These are phyloP conservation scores for Silybum marianum DNA, from an alignment of 129 eudicot genomes.

Conservation along the genomic window DNA sequence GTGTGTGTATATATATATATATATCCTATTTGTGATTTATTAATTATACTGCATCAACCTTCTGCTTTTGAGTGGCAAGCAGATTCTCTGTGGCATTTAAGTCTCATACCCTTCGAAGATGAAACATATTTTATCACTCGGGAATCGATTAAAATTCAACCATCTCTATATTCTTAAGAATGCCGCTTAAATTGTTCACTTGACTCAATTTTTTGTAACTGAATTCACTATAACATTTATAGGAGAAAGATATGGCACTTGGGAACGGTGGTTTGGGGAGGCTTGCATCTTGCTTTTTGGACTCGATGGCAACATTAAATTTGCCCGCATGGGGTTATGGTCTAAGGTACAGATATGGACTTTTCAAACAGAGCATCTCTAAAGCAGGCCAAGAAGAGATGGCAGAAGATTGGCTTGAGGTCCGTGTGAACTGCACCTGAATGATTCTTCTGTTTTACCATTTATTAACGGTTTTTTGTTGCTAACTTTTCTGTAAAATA, in stretches of 20 bases:
- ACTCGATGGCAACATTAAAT: constrained; percentile 97
- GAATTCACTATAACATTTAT: constrained; percentile 9
- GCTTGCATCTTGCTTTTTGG: constrained; percentile 98
- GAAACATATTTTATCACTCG: not conserved
- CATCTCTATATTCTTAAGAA: not conserved
- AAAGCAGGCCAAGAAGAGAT: constrained; percentile 89
- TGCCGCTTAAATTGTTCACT: not conserved
- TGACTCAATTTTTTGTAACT: not conserved
- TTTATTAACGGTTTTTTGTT: not conserved
- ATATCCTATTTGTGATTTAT: not conserved
- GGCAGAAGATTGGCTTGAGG: constrained; percentile 99
- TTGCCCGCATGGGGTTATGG: constrained; percentile 99
- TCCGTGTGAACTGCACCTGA: constrained; percentile 29
- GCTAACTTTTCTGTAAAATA: constrained; percentile 4
- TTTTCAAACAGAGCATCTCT: constrained; percentile 86
- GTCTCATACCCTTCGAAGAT: not conserved
- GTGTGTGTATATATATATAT: no score
- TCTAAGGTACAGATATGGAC: constrained; percentile 92
- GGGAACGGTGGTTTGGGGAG: constrained; percentile 98
- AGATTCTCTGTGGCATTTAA: not conserved
- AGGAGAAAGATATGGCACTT: constrained; percentile 99
- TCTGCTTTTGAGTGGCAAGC: not conserved
- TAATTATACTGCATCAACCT: not conserved
- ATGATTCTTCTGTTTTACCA: not conserved
- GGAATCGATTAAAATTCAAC: not conserved